Percentiles rank a stretch among this genome's conserved stretches.
These are phyloP conservation scores for Cryptococcus floricola DNA, from an alignment of 1,284 basidiomycete species.

Conservation along the genomic window DNA sequence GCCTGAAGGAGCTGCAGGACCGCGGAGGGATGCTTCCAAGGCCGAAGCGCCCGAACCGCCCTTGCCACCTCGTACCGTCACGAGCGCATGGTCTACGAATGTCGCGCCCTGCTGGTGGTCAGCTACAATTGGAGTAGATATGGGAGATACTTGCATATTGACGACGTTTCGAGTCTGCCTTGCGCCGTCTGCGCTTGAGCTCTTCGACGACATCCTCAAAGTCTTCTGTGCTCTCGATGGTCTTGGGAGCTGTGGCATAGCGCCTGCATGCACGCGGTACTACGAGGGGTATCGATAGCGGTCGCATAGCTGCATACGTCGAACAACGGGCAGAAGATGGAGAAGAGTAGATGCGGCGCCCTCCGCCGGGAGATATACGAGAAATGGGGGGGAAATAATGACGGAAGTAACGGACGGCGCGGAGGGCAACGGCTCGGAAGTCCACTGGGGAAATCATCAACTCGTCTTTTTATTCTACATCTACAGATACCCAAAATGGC, in stretches of 20 bases:
- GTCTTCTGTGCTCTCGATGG: slow-evolving; percentile 6
- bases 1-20: slow-evolving; percentile 79
- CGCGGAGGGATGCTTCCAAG: slow-evolving; percentile 73
- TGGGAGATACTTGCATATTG: slow-evolving; percentile 31
- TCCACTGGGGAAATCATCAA: background rate
- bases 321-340: too few relatives aligned
- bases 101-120: slow-evolving; percentile 59
- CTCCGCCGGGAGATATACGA: slow-evolving; percentile 8
- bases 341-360: too few relatives aligned
- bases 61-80: slow-evolving; percentile 70
- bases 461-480: background rate
- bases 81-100: slow-evolving; percentile 74
- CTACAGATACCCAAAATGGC: slow-evolving; percentile 21
- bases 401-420: slow-evolving; percentile 1
- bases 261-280: background rate
- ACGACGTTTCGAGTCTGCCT: slow-evolving; percentile 42
- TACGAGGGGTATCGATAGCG: background rate
- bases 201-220: slow-evolving; percentile 36
- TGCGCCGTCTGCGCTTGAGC: slow-evolving; percentile 34
- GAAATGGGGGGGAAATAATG: background rate
- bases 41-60: slow-evolving; percentile 80
- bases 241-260: background rate
- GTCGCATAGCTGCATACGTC: background rate
- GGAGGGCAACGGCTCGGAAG: background rate
- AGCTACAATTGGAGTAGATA: background rate